Percentiles rank a stretch among this genome's conserved stretches.
These are phyloP conservation scores for Aspergillus puulaauensis DNA, from an alignment of 2,329 filamentous ascomycete genomes.

Conservation along the genomic window DNA sequence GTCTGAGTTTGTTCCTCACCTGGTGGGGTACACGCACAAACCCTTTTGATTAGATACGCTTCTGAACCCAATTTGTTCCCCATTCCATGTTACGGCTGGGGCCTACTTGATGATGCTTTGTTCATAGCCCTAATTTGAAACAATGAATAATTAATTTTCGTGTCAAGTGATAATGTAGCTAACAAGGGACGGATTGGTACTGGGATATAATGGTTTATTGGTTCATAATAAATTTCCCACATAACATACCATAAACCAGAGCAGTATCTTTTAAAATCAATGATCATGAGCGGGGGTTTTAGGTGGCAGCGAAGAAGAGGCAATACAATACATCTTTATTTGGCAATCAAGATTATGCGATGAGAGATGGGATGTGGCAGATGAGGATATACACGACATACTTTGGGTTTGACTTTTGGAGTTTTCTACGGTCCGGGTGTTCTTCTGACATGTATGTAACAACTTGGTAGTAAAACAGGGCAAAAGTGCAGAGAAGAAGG, in stretches of 20 bases:
- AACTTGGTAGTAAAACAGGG: background rate
- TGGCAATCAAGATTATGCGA: background rate
- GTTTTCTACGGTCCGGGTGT: background rate
- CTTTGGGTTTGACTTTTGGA: background rate
- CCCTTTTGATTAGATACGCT: slow-evolving; percentile 70
- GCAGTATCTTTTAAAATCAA: background rate
- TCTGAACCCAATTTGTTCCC: background rate
- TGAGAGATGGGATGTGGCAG: background rate
- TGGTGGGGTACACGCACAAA: slow-evolving; percentile 98
- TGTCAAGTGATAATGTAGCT: background rate
- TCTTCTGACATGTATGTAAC: background rate
- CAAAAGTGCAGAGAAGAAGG: background rate
- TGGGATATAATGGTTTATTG: too few relatives aligned
- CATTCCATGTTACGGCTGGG: background rate
- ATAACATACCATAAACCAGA: too few relatives aligned
- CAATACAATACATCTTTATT: too few relatives aligned
- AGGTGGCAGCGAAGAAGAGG: too few relatives aligned
- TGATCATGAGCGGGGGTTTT: background rate
- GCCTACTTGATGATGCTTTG: background rate
- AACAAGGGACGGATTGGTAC: too few relatives aligned
- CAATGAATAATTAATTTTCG: background rate
- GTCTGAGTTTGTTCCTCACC: slow-evolving; percentile 86
- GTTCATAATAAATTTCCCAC: too few relatives aligned
- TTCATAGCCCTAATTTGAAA: slow-evolving; percentile 1
- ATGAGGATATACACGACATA: background rate